Evolutionary conservation across 305 asterid species (phyloP), one percentile per base, ranked within the genome.

Genomic region (Caryopteris hybrid): DNA sequence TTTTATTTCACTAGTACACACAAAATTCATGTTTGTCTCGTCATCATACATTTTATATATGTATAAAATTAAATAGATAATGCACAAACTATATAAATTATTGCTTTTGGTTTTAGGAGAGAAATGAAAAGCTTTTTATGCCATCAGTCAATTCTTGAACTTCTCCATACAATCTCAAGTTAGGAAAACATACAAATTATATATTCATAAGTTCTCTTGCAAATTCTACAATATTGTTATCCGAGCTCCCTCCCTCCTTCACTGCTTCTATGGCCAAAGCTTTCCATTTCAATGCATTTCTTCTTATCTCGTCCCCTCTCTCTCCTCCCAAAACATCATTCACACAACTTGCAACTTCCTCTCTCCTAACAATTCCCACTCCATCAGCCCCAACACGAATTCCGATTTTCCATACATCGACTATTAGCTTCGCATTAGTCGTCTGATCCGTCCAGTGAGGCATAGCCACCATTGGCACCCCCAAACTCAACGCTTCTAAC

Each of bases 401-500:
- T 7, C 84, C 84, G 5, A 47, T 51, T 14, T 39, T 10, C 81
- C 84, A 80, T 1, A 80, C 79, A 58, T 70, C 79, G 8, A 55
- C 70, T 7, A 73, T 51, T 3, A 80, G 31, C 72, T 73, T 80
- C 1, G 79, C 77, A 23, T 76, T 66, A 7, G 68, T 80, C n/a
- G 70, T 31, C 39, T 80, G 84, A 68, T 80, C 81, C 1, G 56
- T 52, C 73, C 79, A 77, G 4, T 70, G 75, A 0, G 85, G 80
- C 71, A 76, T 63, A 18, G 56, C 71, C 61, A 80, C 74, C 73
- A 80, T 66, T 2, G 81, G 76, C 36, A 42, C 48, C 1, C 81
- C 85, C n/a, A 65, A 27, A 6, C 70, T 59, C 69, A 80, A 27
- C 33, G 11, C 41, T 9, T 36, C 41, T 5, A 36, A 10, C 41